Evolutionary conservation across 306 rosid species (phyloP), one percentile per base, ranked within the genome.

Genomic region (Neltuma alba): DNA sequence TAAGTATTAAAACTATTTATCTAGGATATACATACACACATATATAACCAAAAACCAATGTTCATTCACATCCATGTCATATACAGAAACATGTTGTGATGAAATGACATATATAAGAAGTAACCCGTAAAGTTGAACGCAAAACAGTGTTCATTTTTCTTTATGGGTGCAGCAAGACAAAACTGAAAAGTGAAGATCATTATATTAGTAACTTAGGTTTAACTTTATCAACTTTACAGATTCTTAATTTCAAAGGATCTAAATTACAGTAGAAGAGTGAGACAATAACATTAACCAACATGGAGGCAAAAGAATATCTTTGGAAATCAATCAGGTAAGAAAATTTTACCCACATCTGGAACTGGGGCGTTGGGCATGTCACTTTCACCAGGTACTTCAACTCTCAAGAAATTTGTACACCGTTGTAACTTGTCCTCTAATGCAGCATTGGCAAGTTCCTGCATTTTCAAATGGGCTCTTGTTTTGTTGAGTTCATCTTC

Each of bases 381-480:
- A 60, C 73, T 78, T 63, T 30, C 15, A 12, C n/a, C 36, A 20
- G 11, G 72, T 38, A 15, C 57, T 27, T 72, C 74, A 45, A 15
- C 41, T 52, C 73, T 65, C 86, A 23, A 81, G 78, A 60, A 33
- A 16, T 63, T 7, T 63, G 69, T 15, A 63, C 69, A 15, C 7
- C 40, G 4, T 33, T 33, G 25, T 63, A 63, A 63, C 69, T 63
- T 63, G 37, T 33, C 69, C 33, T 63, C 69, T 33, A 63, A 63
- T 7, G 42, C 69, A 63, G 42, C 42, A 63, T 63, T 31, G 38
- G 69, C 40, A 63, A 63, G 41, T 30, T 33, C 69, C 69, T 63
- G 10, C 6, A 63, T 33, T 63, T 63, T 63, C 69, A 63, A 33
- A 16, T 30, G 21, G 25, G 40, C 69, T 14, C 69, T 63, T 31